Percentiles rank a stretch among this genome's conserved stretches.
phyloP scores from a whole-genome alignment of 495 filamentous ascomycete genomes.

The Xylaria grammica region DNA sequence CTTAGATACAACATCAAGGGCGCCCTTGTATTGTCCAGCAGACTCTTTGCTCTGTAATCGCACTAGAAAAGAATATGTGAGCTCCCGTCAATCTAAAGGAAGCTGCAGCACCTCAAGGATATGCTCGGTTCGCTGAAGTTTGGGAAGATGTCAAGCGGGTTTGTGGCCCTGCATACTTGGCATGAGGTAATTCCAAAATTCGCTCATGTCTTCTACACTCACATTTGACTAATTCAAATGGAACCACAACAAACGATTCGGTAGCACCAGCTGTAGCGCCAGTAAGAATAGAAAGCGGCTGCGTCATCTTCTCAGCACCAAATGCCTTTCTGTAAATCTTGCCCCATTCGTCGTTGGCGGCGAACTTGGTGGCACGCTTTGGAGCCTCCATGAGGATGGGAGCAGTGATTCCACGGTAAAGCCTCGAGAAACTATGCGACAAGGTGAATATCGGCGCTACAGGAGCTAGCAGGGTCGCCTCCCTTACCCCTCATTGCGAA shows the following conservation, averaged over 20 bases:
- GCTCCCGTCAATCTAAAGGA: not conserved
- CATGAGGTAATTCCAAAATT: constrained; percentile 59
- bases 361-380: constrained; percentile 98
- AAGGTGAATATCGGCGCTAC: constrained; percentile 17
- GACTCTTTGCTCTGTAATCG: constrained; percentile 93
- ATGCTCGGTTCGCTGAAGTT: not conserved
- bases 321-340: constrained; percentile 86
- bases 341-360: constrained; percentile 98
- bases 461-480: not conserved
- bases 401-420: constrained; percentile 95
- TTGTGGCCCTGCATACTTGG: constrained; percentile 85
- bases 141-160: constrained; percentile 41
- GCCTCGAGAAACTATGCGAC: constrained; percentile 70
- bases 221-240: constrained; percentile 82
- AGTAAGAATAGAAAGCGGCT: constrained; percentile 85
- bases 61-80: constrained; percentile 51
- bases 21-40: constrained; percentile 91
- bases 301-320: constrained; percentile 83
- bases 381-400: constrained; percentile 99
- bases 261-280: constrained; percentile 95
- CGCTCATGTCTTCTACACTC: constrained; percentile 63
- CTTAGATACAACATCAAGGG: constrained; percentile 84
- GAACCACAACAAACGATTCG: constrained; percentile 92
- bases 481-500: constrained; percentile 87
- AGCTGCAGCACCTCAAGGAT: not conserved